Evolutionary conservation across 1,139 yeast genomes (phyloP).

Genomic region (Diutina rugosa): DNA sequence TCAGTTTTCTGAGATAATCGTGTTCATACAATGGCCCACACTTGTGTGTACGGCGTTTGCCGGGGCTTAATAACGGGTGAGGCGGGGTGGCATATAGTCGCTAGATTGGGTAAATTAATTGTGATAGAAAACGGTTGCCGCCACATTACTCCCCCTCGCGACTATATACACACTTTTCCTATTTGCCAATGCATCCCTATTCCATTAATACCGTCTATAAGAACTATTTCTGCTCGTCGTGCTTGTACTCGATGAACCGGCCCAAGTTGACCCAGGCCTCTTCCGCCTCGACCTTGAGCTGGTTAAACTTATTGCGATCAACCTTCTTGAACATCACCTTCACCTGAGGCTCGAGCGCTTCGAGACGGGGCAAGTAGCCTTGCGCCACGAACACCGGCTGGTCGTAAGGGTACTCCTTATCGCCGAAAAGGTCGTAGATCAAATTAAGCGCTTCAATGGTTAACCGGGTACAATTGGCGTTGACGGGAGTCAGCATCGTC

Average conservation of each 20-base stretch:
- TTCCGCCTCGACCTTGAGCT: constrained; percentile 51
- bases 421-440: constrained; percentile 75
- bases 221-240: neutral
- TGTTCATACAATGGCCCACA: too few species aligned
- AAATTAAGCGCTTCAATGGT: constrained; percentile 51
- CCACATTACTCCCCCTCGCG: too few species aligned
- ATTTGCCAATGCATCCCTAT: too few species aligned
- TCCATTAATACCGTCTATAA: too few species aligned
- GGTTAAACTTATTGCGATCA: constrained; percentile 51
- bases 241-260: constrained; percentile 69
- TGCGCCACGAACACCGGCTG: constrained; percentile 49
- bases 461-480: constrained; percentile 19
- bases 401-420: constrained; percentile 55
- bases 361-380: constrained; percentile 33
- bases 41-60: too few species aligned
- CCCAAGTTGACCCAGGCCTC: constrained; percentile 57
- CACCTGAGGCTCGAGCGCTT: constrained; percentile 31
- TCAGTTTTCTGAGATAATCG: too few species aligned
- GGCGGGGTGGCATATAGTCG: too few species aligned
- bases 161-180: too few species aligned
- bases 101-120: too few species aligned
- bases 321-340: constrained; percentile 20
- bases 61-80: too few species aligned
- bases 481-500: constrained; percentile 11
- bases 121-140: too few species aligned